Evolutionary conservation across 2,329 filamentous ascomycete genomes (phyloP).

Genomic region (Colletotrichum musicola): DNA sequence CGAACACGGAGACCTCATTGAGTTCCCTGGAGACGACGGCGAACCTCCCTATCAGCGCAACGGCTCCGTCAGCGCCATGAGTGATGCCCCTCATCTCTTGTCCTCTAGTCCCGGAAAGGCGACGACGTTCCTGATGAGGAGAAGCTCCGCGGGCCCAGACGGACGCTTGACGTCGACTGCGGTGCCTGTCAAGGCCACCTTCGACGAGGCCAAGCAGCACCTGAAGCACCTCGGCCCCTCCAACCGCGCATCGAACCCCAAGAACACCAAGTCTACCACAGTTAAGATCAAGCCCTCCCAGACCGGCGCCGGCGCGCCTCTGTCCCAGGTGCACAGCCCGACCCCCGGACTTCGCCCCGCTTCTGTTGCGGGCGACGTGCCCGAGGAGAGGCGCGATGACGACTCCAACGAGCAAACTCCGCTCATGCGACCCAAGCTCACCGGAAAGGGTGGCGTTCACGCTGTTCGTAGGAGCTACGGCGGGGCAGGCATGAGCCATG

Average conservation of each 20-base stretch:
- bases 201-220: conserved; percentile 73
- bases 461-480: conserved; percentile 40
- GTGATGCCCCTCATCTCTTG: conserved; percentile 52
- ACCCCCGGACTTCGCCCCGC: conserved; percentile 41
- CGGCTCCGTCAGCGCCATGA: conserved; percentile 52
- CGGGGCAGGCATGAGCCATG: conserved; percentile 36
- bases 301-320: conserved; percentile 59
- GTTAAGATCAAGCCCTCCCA: conserved; percentile 76
- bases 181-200: conserved; percentile 70
- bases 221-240: conserved; percentile 76
- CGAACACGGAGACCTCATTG: conserved; percentile 44
- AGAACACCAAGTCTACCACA: conserved; percentile 70
- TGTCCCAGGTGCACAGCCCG: conserved; percentile 34
- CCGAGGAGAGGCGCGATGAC: conserved; percentile 24
- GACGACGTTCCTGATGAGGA: conserved; percentile 71
- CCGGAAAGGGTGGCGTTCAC: conserved; percentile 43
- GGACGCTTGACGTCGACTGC: conserved; percentile 61
- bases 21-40: conserved; percentile 58
- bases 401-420: conserved; percentile 37
- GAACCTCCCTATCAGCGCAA: conserved; percentile 46
- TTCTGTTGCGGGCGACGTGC: conserved; percentile 39
- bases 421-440: conserved; percentile 40
- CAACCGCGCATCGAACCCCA: conserved; percentile 74
- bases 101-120: conserved; percentile 62
- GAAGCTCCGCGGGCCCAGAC: conserved; percentile 67